A percentile compares a stretch with the other conserved stretches of the same genome.
Conservation (phyloP, 2,329 filamentous ascomycete species). For the Alternaria conjuncta region DNA sequence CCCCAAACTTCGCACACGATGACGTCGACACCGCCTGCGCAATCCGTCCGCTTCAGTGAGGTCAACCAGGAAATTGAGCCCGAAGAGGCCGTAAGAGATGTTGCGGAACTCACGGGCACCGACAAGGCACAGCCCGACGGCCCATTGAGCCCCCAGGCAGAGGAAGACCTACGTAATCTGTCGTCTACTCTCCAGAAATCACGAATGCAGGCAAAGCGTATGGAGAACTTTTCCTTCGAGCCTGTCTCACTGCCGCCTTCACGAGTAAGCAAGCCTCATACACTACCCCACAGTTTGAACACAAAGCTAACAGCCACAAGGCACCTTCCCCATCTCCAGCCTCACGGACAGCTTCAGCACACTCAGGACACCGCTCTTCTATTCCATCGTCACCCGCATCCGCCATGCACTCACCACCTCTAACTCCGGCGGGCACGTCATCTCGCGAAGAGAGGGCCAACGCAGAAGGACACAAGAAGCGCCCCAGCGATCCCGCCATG, state of each 20-base stretch:
- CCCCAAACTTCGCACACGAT: constrained; percentile 26
- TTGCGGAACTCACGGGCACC: constrained; percentile 37
- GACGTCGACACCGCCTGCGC: constrained; percentile 30
- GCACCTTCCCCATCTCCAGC: constrained; percentile 56
- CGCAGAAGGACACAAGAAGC: constrained; percentile 46
- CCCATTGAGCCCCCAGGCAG: constrained; percentile 52
- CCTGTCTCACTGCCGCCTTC: constrained; percentile 86
- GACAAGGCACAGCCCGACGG: constrained; percentile 29
- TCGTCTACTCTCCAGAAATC: constrained; percentile 75
- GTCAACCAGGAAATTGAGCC: constrained; percentile 50
- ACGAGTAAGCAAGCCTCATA: constrained; percentile 65
- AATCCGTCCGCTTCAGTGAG: constrained; percentile 50
- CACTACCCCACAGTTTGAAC: constrained; percentile 1
- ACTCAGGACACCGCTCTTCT: constrained; percentile 56
- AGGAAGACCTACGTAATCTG: constrained; percentile 73
- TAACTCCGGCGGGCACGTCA: constrained; percentile 82
- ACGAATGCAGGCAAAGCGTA: constrained; percentile 79
- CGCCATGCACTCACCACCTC: constrained; percentile 82
- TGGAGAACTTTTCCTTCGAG: constrained; percentile 89
- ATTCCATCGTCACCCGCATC: constrained; percentile 70
- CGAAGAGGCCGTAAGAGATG: constrained; percentile 38
- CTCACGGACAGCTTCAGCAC: constrained; percentile 56
- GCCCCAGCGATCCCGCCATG: constrained; percentile 55
- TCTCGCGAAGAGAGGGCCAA: constrained; percentile 59
- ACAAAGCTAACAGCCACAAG: constrained; percentile 42